Evolutionary conservation across 495 filamentous ascomycete genomes (phyloP).

Genomic region (Hypomontagnella submonticulosa): DNA sequence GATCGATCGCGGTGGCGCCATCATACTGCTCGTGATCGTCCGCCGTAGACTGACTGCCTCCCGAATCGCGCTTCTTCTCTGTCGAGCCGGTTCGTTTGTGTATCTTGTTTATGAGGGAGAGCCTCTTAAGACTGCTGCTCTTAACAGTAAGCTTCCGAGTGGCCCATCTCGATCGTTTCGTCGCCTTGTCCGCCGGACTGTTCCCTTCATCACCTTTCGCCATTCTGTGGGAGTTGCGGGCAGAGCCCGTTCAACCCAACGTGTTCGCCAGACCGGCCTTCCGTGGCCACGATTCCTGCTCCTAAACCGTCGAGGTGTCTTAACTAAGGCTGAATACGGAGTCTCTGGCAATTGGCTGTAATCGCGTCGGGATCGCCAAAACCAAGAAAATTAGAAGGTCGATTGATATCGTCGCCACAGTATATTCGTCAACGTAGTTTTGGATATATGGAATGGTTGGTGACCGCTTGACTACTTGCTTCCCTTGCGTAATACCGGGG

Average conservation of each 20-base stretch:
- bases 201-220: slow-evolving; percentile 58
- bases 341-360: slow-evolving; percentile 31
- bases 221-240: slow-evolving; percentile 60
- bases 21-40: slow-evolving; percentile 53
- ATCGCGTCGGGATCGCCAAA: slow-evolving; percentile 38
- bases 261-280: slow-evolving; percentile 58
- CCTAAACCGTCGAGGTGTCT: slow-evolving; percentile 5
- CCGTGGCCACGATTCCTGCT: slow-evolving; percentile 44
- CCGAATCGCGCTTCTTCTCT: slow-evolving; percentile 81
- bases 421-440: slow-evolving; percentile 19
- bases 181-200: slow-evolving; percentile 58
- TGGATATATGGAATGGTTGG: slow-evolving; percentile 30
- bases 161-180: slow-evolving; percentile 86
- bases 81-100: slow-evolving; percentile 69
- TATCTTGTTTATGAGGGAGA: slow-evolving; percentile 83
- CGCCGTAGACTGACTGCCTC: slow-evolving; percentile 53
- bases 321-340: slow-evolving; percentile 10
- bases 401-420: slow-evolving; percentile 18
- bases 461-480: slow-evolving; percentile 24
- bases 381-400: slow-evolving; percentile 23
- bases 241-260: slow-evolving; percentile 61
- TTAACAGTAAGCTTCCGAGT: slow-evolving; percentile 81
- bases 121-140: slow-evolving; percentile 80
- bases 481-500: slow-evolving; percentile 37
- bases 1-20: slow-evolving; percentile 49